Evolutionary conservation across 495 filamentous ascomycete genomes (phyloP), one percentile per base, ranked within the genome.

Genomic region (Hyaloscypha finlandica): DNA sequence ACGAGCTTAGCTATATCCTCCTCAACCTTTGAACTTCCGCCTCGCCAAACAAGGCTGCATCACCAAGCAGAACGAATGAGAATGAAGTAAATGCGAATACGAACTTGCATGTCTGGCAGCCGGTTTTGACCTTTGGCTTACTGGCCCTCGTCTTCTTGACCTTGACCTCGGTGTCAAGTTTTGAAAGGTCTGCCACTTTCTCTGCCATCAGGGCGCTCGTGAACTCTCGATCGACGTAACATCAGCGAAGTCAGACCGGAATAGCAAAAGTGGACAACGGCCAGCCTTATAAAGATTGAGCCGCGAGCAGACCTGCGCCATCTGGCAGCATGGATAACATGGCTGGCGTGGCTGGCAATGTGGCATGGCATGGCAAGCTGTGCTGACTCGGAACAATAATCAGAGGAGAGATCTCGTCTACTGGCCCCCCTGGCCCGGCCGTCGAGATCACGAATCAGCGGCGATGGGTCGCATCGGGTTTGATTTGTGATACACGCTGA

Each of bases 61-160:
- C 16, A 5, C 6, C 14, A 1, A 37, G 8, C 51, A 12, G 31
- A 25, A 59, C 29, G 42, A 53, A 30, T 51, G 32, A 45, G 31
- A 60, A 51, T 54, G 37, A 42, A 60, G 29, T 11, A 53, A 30
- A 62, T 20, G 39, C 19, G 45, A 65, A 64, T 48, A 69, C 67
- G 45, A 52, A 73, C 71, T 73, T 73, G 71, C 71, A 73, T n/a
- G 71, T 73, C 62, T 59, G 61, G 51, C 71, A 73, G 5, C 71
- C 71, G 2, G 65, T 70, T 42, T 69, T 70, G 4, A 68, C 65
- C 62, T 73, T 73, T 6, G 71, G 71, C 29, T 67, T 70, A 32
- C 71, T 69, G 5, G 67, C 70, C 45, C 70, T 64, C 32, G 70
- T 69, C 61, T 68, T 72, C 56, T 67, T 67, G 29, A 72, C 64